These are phyloP conservation scores for Amanita pallidorosea DNA, from an alignment of 768 basidiomycete genomes.

Conservation along the genomic window DNA sequence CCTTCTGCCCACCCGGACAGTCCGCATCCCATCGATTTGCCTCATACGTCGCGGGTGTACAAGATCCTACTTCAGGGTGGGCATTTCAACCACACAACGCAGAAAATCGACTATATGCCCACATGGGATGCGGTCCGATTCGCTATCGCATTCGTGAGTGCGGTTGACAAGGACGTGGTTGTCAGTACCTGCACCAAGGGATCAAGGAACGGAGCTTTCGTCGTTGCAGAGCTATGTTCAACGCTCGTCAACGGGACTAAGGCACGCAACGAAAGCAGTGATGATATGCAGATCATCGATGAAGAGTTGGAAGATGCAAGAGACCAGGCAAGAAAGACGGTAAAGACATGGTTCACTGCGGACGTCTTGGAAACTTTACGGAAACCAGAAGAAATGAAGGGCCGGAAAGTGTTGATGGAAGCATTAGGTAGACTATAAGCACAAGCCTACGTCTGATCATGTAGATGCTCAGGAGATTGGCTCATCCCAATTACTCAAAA, in stretches of 20 bases:
- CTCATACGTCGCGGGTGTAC: slow-evolving; percentile 76
- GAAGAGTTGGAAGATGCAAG: slow-evolving; percentile 20
- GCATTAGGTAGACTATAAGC: slow-evolving; percentile 22
- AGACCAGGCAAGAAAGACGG: slow-evolving; percentile 23
- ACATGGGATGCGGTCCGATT: slow-evolving; percentile 51
- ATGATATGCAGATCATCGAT: background rate
- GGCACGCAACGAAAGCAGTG: background rate
- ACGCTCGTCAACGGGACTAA: slow-evolving; percentile 27
- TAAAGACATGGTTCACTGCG: slow-evolving; percentile 50
- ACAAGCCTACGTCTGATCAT: background rate
- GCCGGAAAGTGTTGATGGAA: slow-evolving; percentile 59
- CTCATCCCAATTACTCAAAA: background rate
- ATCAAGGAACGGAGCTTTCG: slow-evolving; percentile 56
- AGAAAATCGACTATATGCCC: slow-evolving; percentile 35
- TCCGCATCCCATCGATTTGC: slow-evolving; percentile 68
- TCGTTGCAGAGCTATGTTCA: slow-evolving; percentile 65
- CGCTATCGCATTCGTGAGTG: slow-evolving; percentile 43
- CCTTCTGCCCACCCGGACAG: slow-evolving; percentile 6
- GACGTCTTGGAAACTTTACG: slow-evolving; percentile 37
- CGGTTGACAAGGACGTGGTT: slow-evolving; percentile 40
- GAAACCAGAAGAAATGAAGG: slow-evolving; percentile 46
- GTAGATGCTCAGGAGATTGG: too few species aligned
- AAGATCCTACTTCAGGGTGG: slow-evolving; percentile 88
- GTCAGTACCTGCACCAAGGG: slow-evolving; percentile 47
- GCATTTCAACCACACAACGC: slow-evolving; percentile 62